phyloP scores from a whole-genome alignment of 768 basidiomycete genomes.

The Kwoniella sp. region DNA sequence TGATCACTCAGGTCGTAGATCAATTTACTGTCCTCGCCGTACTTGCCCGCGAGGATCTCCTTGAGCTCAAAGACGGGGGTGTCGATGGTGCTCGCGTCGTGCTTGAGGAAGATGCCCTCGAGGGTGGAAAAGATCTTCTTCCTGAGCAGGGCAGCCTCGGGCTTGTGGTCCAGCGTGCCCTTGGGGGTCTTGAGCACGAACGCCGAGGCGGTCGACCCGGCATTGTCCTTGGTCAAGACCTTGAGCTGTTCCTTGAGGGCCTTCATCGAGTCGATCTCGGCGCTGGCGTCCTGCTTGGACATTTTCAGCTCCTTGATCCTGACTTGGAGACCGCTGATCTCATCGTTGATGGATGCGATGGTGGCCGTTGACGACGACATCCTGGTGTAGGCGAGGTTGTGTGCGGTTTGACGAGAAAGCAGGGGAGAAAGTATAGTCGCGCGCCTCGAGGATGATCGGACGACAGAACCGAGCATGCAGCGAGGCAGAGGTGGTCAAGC shows the following conservation, averaged over 20 bases:
- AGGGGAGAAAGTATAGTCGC: not conserved
- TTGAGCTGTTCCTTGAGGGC: slow-evolving; percentile 50
- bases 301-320: slow-evolving; percentile 43
- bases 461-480: slow-evolving; percentile 3
- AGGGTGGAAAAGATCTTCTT: slow-evolving; percentile 84
- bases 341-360: slow-evolving; percentile 18
- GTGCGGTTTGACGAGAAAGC: not conserved
- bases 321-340: slow-evolving; percentile 36
- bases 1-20: slow-evolving; percentile 98
- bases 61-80: slow-evolving; percentile 98
- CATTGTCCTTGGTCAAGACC: slow-evolving; percentile 52
- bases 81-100: slow-evolving; percentile 87
- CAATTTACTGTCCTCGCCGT: slow-evolving; percentile 94
- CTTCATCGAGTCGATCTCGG: slow-evolving; percentile 45
- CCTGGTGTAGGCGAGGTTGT: not conserved
- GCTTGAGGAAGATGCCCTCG: slow-evolving; percentile 78
- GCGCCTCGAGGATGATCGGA: slow-evolving; percentile 1
- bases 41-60: slow-evolving; percentile 87
- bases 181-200: slow-evolving; percentile 89
- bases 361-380: slow-evolving; percentile 5
- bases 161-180: slow-evolving; percentile 94
- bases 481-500: too few species aligned
- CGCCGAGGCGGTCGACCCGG: slow-evolving; percentile 56
- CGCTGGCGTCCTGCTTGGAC: slow-evolving; percentile 35
- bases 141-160: slow-evolving; percentile 85